Conservation (phyloP, 305 asterid species). For the Petunia hybrid region DNA sequence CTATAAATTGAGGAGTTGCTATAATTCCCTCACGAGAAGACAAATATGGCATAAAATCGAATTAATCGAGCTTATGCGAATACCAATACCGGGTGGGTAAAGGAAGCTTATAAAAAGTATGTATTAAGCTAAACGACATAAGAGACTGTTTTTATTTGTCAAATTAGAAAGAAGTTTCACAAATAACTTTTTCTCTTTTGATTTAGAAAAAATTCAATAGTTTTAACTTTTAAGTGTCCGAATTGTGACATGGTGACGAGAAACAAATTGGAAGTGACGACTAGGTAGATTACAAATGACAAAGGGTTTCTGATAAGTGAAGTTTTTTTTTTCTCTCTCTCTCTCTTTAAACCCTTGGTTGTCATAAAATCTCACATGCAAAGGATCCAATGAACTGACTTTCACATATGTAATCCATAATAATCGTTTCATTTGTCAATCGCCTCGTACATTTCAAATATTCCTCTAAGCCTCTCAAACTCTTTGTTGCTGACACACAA, state of each 20-base stretch:
- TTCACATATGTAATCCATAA: conserved; percentile 36
- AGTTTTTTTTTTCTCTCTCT: no score
- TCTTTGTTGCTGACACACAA: neutral
- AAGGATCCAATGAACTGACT: conserved; percentile 50
- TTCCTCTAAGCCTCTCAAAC: conserved; percentile 18
- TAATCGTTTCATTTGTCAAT: conserved; percentile 29
- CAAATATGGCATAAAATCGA: no score
- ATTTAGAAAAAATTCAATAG: no score
- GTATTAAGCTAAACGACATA: neutral
- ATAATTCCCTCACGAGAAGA: no score
- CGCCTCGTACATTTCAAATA: conserved; percentile 38
- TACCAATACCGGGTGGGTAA: no score
- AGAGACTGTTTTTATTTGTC: neutral
- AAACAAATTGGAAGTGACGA: neutral
- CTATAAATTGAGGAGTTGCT: no score
- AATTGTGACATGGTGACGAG: neutral
- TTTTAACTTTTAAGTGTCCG: no score
- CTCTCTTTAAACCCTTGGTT: neutral
- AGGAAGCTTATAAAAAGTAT: no score
- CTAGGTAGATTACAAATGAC: neutral
- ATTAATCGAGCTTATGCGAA: no score
- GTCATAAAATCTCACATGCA: conserved; percentile 47
- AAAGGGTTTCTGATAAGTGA: neutral
- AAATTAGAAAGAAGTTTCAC: neutral
- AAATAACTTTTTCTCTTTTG: no score